Evolutionary conservation across 345 rosid species (phyloP), one percentile per base, ranked within the genome.

Genomic region (Eucalyptus regnans): DNA sequence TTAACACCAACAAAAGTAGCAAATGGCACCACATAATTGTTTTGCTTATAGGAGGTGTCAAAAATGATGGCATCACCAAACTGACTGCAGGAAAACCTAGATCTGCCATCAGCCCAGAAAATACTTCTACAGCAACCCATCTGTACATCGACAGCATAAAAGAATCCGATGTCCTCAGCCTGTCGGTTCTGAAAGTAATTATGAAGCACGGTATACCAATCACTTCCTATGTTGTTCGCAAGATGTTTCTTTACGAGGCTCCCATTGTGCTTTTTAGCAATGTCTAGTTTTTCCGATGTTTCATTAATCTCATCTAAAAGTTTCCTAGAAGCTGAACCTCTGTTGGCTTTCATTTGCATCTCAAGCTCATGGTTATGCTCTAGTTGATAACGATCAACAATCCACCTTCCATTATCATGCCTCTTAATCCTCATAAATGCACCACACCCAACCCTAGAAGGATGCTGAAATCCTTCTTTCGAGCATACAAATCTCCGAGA

Each of bases 391-490:
- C 96, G 96, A 88, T 97, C 99, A 11, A 96, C 98, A 13, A 95
- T 92, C 99, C 99, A 97, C 25, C 91, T 94, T 87, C 97, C 99
- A 86, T 90, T 92, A 60, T 93, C 97, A 91, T 96, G 97, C 87
- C 94, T 95, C 93, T 97, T 97, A 87, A 97, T 96, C 93, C 98
- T 94, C 99, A 96, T 96, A 93, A 94, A 96, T 89, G 99, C 98
- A 44, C 98, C 96, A 88, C 99, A 97, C 14, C 99, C 99, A 76
- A 96, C 93, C 89, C 99, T 94, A 14, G 99, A 95, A 66, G 99
- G 99, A 89, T 96, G 99, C 90, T 96, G 98, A 93, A 96, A 96
- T 86, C 99, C 99, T 94, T 97, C 99, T 91, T 95, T 96, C 1
- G 98, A 97, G 93, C 98, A 97, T 85, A 97, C 99, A 92, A 97